Conservation (phyloP, 2,329 filamentous ascomycete species). For the Fusarium armeniacum region DNA sequence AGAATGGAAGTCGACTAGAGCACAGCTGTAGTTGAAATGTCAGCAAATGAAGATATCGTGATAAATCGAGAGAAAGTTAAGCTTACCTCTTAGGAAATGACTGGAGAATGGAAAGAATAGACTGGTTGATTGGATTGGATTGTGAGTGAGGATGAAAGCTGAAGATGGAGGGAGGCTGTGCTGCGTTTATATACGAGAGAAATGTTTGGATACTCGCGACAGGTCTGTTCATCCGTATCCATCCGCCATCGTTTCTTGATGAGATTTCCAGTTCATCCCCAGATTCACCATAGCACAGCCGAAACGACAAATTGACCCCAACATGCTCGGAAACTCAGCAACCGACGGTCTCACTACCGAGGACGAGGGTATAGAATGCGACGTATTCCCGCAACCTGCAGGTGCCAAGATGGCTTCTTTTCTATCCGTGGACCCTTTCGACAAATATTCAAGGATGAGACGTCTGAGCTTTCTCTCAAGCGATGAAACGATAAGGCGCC, state of each 20-base stretch:
- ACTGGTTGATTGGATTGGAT: conserved; percentile 17
- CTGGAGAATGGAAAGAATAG: conserved; percentile 33
- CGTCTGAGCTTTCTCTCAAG: conserved; percentile 14
- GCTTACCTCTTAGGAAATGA: conserved; percentile 45
- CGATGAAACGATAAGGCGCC: conserved; percentile 2
- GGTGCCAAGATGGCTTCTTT: conserved; percentile 25
- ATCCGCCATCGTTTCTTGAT: conserved; percentile 4
- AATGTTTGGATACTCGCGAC: not conserved
- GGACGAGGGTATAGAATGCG: conserved; percentile 4
- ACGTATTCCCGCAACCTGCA: conserved; percentile 3
- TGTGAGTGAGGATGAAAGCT: conserved; percentile 8
- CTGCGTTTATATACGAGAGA: conserved; percentile 25
- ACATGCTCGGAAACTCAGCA: conserved; percentile 34
- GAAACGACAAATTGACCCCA: conserved; percentile 14
- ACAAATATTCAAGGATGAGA: conserved; percentile 3
- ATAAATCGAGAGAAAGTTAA: not conserved
- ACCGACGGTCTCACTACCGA: conserved; percentile 1
- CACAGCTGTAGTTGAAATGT: conserved; percentile 28
- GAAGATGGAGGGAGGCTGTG: not conserved
- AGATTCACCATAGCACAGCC: conserved; percentile 7
- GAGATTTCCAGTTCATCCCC: conserved; percentile 9
- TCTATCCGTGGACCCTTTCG: conserved; percentile 17
- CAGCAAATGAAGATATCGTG: not conserved
- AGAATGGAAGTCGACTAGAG: conserved; percentile 40
- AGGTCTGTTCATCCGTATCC: not conserved